Percentiles rank a stretch among this genome's conserved stretches.
phyloP scores from a whole-genome alignment of 441 rosid species.

The Bocquillonia castaneifolia region DNA sequence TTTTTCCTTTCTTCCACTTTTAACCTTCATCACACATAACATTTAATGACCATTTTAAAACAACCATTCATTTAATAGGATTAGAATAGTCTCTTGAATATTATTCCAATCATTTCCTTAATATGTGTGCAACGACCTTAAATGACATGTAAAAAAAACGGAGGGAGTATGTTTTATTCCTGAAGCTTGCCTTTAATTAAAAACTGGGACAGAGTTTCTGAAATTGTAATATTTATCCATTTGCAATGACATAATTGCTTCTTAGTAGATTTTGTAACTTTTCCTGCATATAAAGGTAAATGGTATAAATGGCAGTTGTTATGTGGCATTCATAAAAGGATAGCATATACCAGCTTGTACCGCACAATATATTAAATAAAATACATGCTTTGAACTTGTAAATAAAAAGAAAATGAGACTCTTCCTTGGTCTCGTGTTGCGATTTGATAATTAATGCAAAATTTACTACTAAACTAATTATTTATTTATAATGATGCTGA shows the following conservation, averaged over 20 bases:
- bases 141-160: too few species aligned
- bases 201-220: background rate
- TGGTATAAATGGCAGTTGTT: background rate
- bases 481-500: too few species aligned
- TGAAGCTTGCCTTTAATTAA: background rate
- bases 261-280: background rate
- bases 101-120: too few species aligned
- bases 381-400: background rate
- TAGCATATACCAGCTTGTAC: background rate
- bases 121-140: too few species aligned
- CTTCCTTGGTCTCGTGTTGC: background rate
- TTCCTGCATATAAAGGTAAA: background rate
- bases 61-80: too few species aligned
- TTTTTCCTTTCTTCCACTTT: too few species aligned
- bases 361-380: background rate
- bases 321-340: background rate
- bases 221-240: background rate
- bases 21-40: too few species aligned
- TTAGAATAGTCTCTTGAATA: too few species aligned
- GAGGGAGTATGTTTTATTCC: too few species aligned
- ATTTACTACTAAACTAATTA: background rate
- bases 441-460: background rate
- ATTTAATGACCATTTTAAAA: too few species aligned
- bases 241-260: background rate
- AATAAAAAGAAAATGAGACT: background rate